phyloP scores from a whole-genome alignment of 2,329 filamentous ascomycete genomes.

The Blumeria graminis region DNA sequence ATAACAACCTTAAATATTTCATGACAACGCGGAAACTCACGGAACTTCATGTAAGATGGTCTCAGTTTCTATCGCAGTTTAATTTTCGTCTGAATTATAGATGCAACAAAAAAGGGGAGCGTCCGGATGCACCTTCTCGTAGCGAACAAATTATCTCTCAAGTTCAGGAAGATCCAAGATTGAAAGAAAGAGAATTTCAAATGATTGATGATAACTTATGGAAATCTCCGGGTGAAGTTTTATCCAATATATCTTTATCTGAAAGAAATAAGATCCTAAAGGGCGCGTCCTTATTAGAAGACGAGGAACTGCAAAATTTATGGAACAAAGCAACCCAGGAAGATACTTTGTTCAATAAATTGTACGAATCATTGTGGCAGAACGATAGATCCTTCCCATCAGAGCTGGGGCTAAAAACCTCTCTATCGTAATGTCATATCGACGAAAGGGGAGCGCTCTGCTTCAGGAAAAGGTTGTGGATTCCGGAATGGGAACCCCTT shows the following conservation, averaged over 20 bases:
- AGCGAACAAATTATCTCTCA: neutral
- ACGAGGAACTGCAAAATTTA: neutral
- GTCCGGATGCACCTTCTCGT: neutral
- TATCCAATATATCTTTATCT: neutral
- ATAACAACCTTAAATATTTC: constrained; percentile 3
- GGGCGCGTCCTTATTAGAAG: neutral
- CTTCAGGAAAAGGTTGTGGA: neutral
- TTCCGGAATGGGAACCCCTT: neutral
- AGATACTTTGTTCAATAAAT: neutral
- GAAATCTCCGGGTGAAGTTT: neutral
- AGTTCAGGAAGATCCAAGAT: neutral
- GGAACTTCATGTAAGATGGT: neutral
- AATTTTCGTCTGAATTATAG: neutral
- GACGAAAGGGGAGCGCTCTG: neutral
- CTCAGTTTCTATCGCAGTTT: neutral
- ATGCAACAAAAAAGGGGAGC: neutral
- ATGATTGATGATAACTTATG: neutral
- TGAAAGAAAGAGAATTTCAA: neutral
- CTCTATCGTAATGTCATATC: neutral
- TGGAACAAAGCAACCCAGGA: neutral
- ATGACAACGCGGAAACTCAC: neutral
- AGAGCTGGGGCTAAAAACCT: neutral
- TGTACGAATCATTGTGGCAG: neutral
- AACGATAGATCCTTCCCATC: neutral
- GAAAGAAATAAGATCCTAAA: neutral